Evolutionary conservation across 2,329 filamentous ascomycete genomes (phyloP).

Genomic region (Colletotrichum sidae): DNA sequence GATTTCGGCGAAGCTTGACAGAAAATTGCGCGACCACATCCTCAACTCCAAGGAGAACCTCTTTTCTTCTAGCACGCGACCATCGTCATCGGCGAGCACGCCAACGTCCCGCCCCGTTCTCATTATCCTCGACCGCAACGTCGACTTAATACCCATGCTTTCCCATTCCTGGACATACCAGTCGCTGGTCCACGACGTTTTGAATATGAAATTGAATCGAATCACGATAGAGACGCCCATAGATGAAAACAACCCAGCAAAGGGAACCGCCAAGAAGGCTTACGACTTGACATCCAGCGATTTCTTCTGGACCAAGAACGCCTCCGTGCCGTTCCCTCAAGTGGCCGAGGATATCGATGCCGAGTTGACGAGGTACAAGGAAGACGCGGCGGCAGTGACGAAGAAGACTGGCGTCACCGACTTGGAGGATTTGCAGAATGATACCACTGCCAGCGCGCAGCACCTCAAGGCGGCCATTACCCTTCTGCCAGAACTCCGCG

Average conservation of each 20-base stretch:
- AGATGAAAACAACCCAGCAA: conserved; percentile 81
- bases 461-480: conserved; percentile 97
- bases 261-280: conserved; percentile 83
- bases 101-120: conserved; percentile 86
- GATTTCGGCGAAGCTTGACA: conserved; percentile 92
- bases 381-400: conserved; percentile 93
- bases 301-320: conserved; percentile 97
- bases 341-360: conserved; percentile 96
- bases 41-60: conserved; percentile 98
- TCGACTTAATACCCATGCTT: conserved; percentile 98
- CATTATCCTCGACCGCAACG: conserved; percentile 92
- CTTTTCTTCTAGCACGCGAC: conserved; percentile 76
- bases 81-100: conserved; percentile 67
- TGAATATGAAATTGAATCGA: conserved; percentile 78
- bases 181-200: conserved; percentile 78
- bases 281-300: conserved; percentile 93
- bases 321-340: conserved; percentile 89
- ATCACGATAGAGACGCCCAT: conserved; percentile 90
- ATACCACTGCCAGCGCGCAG: conserved; percentile 88
- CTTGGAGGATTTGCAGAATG: conserved; percentile 91
- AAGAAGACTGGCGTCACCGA: conserved; percentile 94
- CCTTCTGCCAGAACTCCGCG: conserved; percentile 87
- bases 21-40: conserved; percentile 95
- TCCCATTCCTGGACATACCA: conserved; percentile 90
- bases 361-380: conserved; percentile 93